These are phyloP conservation scores for Jasminum sambac DNA, from an alignment of 257 asterid genomes.

Conservation along the genomic window DNA sequence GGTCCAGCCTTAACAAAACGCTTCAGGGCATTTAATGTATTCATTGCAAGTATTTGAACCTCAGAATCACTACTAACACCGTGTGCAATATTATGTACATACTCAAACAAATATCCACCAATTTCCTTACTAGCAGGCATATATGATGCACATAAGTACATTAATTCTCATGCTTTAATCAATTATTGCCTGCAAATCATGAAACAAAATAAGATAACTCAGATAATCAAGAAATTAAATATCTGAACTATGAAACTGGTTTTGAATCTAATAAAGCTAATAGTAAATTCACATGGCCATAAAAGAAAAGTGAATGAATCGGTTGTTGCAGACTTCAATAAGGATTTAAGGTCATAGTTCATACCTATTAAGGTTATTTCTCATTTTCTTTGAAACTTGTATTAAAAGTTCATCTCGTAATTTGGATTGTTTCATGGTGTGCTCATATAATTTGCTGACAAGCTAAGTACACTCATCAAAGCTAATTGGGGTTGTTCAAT, in stretches of 20 bases:
- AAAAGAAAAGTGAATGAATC: slow-evolving; percentile 6
- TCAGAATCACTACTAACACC: slow-evolving; percentile 68
- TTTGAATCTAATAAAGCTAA: slow-evolving; percentile 11
- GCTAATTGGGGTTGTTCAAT: slow-evolving; percentile 50
- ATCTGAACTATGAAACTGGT: slow-evolving; percentile 7
- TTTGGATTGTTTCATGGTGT: slow-evolving; percentile 85
- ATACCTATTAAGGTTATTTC: slow-evolving; percentile 89
- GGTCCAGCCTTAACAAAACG: slow-evolving; percentile 95
- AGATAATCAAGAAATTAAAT: slow-evolving; percentile 23
- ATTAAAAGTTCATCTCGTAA: slow-evolving; percentile 94
- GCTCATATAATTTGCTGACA: slow-evolving; percentile 82
- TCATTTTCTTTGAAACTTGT: slow-evolving; percentile 91
- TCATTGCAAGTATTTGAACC: slow-evolving; percentile 77
- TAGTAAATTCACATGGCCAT: background rate
- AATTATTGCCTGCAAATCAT: slow-evolving; percentile 52
- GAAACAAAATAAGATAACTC: slow-evolving; percentile 20
- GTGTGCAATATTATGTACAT: slow-evolving; percentile 74
- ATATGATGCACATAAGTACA: slow-evolving; percentile 93
- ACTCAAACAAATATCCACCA: slow-evolving; percentile 85
- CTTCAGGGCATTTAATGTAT: slow-evolving; percentile 81
- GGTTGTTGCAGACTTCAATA: slow-evolving; percentile 6
- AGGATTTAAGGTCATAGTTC: slow-evolving; percentile 21
- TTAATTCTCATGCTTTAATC: slow-evolving; percentile 92
- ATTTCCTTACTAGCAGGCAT: slow-evolving; percentile 98
- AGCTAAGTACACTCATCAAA: slow-evolving; percentile 83